These are phyloP conservation scores for Daldinia loculata DNA, from an alignment of 495 filamentous ascomycete genomes.

Conservation along the genomic window DNA sequence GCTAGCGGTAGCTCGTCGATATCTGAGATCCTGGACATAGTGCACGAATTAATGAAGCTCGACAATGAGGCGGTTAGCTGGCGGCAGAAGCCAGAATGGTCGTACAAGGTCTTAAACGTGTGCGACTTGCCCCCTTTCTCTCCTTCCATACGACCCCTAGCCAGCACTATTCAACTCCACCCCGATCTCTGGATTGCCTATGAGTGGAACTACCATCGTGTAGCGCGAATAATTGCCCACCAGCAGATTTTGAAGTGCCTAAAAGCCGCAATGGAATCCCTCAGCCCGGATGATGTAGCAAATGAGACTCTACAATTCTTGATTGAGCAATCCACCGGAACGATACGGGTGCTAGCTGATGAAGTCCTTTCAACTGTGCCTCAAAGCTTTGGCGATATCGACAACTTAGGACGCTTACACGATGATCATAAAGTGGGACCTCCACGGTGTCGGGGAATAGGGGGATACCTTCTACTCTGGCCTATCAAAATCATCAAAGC, in stretches of 20 bases:
- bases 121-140: slow-evolving; percentile 37
- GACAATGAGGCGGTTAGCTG: slow-evolving; percentile 40
- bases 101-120: slow-evolving; percentile 35
- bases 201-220: slow-evolving; percentile 53
- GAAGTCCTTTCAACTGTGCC: slow-evolving; percentile 43
- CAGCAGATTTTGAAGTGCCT: slow-evolving; percentile 43
- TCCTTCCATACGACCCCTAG: slow-evolving; percentile 14
- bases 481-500: slow-evolving; percentile 43
- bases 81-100: slow-evolving; percentile 44
- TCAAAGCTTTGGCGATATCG: slow-evolving; percentile 41
- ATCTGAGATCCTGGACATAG: slow-evolving; percentile 31
- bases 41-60: slow-evolving; percentile 40
- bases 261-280: not conserved
- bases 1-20: slow-evolving; percentile 20
- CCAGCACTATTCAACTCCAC: slow-evolving; percentile 44
- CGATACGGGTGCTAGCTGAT: slow-evolving; percentile 37
- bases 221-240: slow-evolving; percentile 43
- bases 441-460: slow-evolving; percentile 34
- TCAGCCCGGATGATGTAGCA: slow-evolving; percentile 12
- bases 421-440: not conserved
- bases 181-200: slow-evolving; percentile 50
- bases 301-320: slow-evolving; percentile 16
- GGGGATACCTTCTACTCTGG: slow-evolving; percentile 45
- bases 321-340: slow-evolving; percentile 18
- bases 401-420: slow-evolving; percentile 24